Percentiles rank a stretch among this genome's conserved stretches.
Evolutionary conservation across 169 alveolate species (phyloP).

Genomic region (Plasmodium gaboni): DNA sequence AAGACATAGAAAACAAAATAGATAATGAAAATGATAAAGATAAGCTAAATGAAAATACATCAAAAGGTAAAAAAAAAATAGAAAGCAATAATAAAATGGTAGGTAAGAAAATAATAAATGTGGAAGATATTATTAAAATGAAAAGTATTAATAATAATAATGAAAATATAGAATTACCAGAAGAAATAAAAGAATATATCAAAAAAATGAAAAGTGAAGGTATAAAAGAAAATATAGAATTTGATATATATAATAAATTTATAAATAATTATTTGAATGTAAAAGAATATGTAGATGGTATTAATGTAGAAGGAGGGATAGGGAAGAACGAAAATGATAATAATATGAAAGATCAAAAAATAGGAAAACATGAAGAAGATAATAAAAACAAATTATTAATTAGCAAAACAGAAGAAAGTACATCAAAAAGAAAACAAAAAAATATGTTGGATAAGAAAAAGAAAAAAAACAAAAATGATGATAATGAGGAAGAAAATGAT

Average conservation of each 20-base stretch:
- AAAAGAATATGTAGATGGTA: constrained; percentile 4
- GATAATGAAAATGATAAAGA: background rate
- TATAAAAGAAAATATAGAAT: constrained; percentile 2
- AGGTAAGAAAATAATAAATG: background rate
- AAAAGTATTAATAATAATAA: background rate
- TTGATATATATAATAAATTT: background rate
- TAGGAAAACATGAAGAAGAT: background rate
- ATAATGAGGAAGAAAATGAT: constrained; percentile 8
- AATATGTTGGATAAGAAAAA: background rate
- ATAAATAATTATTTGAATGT: constrained; percentile 11
- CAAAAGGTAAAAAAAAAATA: background rate
- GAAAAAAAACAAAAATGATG: background rate
- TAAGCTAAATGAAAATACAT: background rate
- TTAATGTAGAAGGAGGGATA: background rate
- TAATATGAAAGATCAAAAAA: background rate
- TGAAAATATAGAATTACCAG: background rate
- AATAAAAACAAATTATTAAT: background rate
- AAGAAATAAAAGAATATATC: background rate
- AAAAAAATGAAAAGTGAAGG: background rate
- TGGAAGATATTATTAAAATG: constrained; percentile 5
- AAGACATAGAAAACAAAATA: background rate
- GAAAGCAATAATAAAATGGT: background rate
- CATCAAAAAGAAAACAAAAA: background rate
- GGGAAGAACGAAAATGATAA: background rate
- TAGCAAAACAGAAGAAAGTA: background rate